These are phyloP conservation scores for Colletotrichum chrysophilum DNA, from an alignment of 2,329 filamentous ascomycete species.

Conservation along the genomic window DNA sequence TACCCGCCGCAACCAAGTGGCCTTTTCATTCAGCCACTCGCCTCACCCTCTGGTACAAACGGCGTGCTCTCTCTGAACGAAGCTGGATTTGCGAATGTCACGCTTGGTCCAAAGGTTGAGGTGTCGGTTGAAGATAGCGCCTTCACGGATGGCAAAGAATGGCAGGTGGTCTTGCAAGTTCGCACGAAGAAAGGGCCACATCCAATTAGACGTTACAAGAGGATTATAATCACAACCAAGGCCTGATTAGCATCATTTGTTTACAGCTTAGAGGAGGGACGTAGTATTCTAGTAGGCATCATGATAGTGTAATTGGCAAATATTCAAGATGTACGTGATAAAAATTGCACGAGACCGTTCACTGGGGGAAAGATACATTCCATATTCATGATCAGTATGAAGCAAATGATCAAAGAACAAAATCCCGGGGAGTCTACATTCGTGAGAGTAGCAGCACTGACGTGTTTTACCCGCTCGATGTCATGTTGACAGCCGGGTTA, in stretches of 20 bases:
- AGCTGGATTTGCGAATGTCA: background rate
- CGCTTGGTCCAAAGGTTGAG: background rate
- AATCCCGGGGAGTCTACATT: background rate
- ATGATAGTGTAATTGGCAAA: background rate
- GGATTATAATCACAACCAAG: background rate
- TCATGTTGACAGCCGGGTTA: background rate
- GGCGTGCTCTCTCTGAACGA: background rate
- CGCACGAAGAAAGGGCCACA: background rate
- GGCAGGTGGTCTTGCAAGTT: background rate
- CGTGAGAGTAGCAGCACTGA: background rate
- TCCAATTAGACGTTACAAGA: background rate
- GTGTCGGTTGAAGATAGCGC: background rate
- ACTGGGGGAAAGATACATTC: rapidly evolving
- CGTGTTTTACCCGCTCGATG: background rate
- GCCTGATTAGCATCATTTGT: background rate
- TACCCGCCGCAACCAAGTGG: background rate
- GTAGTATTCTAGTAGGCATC: background rate
- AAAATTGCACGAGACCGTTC: background rate
- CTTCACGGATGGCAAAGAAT: background rate
- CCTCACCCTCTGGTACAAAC: background rate
- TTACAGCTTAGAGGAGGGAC: background rate
- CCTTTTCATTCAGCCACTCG: background rate
- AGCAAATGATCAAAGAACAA: background rate
- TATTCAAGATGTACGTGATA: background rate
- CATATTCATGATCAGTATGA: background rate